Evolutionary conservation across 805 yeast genomes (phyloP).

Genomic region (Starmera pachycereana): DNA sequence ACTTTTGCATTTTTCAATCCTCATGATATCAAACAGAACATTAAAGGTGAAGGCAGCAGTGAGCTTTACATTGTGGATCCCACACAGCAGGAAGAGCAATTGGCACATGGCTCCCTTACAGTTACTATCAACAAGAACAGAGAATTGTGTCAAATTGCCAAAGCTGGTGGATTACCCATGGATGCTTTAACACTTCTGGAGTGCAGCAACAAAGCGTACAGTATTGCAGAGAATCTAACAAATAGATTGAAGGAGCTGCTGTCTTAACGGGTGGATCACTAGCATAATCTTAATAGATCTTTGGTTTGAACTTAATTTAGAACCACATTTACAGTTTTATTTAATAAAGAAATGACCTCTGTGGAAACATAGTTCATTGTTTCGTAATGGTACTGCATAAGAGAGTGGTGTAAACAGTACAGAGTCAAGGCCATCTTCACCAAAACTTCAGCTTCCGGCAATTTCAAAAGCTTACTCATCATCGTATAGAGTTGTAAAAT

Average conservation of each 20-base stretch:
- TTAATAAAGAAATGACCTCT: no score
- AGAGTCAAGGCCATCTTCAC: no score
- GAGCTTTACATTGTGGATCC: constrained; percentile 71
- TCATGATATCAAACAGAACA: constrained; percentile 49
- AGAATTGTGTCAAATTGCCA: constrained; percentile 82
- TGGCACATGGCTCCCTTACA: constrained; percentile 72
- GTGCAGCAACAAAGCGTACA: constrained; percentile 57
- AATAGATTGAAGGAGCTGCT: constrained; percentile 48
- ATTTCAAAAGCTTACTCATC: no score
- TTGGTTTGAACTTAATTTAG: no score
- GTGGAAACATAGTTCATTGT: no score
- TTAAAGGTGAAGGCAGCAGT: constrained; percentile 51
- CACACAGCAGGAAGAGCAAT: constrained; percentile 60
- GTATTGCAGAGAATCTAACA: constrained; percentile 53
- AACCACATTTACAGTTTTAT: no score
- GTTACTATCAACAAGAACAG: constrained; percentile 83
- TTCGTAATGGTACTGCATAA: no score
- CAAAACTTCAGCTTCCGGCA: no score
- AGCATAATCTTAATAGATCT: no score
- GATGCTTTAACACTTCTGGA: constrained; percentile 61
- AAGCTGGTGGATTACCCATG: constrained; percentile 83
- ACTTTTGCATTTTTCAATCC: constrained; percentile 83
- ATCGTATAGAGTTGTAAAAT: no score
- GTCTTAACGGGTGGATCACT: neutral
- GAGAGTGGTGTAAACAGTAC: no score